phyloP scores from a whole-genome alignment of 495 filamentous ascomycete genomes.

The Penicillium simplicissimum region DNA sequence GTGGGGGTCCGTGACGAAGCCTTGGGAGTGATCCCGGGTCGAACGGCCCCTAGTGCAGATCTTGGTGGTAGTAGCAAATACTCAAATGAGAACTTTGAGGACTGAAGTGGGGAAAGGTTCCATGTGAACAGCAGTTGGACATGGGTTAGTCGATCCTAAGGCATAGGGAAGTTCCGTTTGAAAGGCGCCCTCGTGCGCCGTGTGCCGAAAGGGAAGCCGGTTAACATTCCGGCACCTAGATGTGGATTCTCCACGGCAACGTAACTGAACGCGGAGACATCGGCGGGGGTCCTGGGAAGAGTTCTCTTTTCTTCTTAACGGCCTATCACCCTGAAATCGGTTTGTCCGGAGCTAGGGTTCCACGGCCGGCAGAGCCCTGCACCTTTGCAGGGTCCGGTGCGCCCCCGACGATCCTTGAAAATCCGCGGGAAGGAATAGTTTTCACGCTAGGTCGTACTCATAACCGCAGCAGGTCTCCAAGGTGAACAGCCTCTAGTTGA shows the following conservation, averaged over 20 bases:
- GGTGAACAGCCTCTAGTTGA: constrained; percentile 73
- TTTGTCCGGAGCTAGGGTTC: constrained; percentile 46
- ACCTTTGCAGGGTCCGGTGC: constrained; percentile 66
- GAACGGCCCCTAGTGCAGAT: constrained; percentile 5
- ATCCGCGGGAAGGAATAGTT: constrained; percentile 67
- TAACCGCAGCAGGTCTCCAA: constrained; percentile 73
- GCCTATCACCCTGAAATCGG: constrained; percentile 56
- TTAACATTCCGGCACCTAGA: constrained; percentile 5
- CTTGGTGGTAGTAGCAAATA: constrained; percentile 6
- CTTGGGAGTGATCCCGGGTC: constrained; percentile 5
- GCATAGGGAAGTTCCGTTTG: constrained; percentile 6
- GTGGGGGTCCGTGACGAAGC: background rate
- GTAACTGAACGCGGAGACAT: constrained; percentile 6
- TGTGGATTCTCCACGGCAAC: constrained; percentile 5
- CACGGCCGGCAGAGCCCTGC: constrained; percentile 49
- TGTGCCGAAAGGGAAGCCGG: constrained; percentile 5
- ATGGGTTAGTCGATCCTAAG: constrained; percentile 6
- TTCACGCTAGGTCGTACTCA: constrained; percentile 67
- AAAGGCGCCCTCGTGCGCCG: constrained; percentile 4
- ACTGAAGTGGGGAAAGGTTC: constrained; percentile 6
- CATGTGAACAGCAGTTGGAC: constrained; percentile 6
- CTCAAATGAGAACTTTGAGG: constrained; percentile 6
- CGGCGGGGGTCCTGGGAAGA: constrained; percentile 56
- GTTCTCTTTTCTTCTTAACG: constrained; percentile 30
- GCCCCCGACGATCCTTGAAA: constrained; percentile 69